Evolutionary conservation across 2,329 filamentous ascomycete species (phyloP), one percentile per base, ranked within the genome.

Genomic region (Fusarium scirpi): DNA sequence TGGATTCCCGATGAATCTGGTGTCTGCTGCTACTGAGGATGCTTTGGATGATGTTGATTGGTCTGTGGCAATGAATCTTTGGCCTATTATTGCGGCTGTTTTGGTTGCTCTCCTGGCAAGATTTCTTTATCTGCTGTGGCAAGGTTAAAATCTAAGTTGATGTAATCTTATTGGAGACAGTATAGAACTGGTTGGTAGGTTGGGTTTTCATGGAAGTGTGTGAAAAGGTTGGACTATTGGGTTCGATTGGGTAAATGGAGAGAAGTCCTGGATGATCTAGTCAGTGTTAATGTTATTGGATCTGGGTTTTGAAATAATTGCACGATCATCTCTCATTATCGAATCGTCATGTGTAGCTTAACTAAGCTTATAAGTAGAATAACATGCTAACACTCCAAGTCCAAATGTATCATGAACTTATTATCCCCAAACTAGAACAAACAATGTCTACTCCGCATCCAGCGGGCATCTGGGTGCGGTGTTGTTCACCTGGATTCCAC

Each of bases 401-500:
- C 48, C 46, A 29, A 56, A 44, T 60, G 18, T 40, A 18, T 56
- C 69, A 53, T 59, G 30, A 48, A 57, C 18, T 49, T 45, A 44
- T 61, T 7, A 15, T 8, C 51, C 13, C 67, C 47, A 53, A 61
- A 52, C 52, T 49, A 69, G 63, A 63, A 61, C 24, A 32, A n/a
- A 44, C 27, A 53, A 24, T 58, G 46, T 55, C 76, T 87, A 95
- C 80, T 95, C 93, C 0, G 92, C 93, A 82, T 95, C 92, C 51
- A 94, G 82, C 12, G 91, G 90, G 44, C 91, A 92, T 53, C 90
- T 88, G 2, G 94, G 94, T 11, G 91, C 83, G 27, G 86, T 92
- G 78, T 97, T 89, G 79, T 97, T 88, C 4, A 97, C 94, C 82
- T 97, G 94, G 71, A 97, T 93, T 0, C 94, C 94, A 10, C 93